Conservation (phyloP, 257 asterid species). For the Lycium barbarum region DNA sequence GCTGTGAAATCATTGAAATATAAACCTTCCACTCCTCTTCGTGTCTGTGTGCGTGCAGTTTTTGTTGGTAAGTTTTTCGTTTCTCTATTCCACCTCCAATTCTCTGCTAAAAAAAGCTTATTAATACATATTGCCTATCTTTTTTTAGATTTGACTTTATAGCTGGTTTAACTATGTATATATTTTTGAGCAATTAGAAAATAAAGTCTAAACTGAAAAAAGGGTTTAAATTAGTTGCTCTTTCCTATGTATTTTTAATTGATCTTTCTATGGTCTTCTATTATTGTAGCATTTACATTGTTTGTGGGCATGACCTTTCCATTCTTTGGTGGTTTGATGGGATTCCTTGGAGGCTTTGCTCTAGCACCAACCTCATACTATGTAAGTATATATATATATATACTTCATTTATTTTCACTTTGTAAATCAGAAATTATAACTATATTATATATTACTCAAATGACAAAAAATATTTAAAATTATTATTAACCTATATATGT, state of each 20-base stretch:
- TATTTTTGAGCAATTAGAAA: neutral
- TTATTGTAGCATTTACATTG: constrained; percentile 54
- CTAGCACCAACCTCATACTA: constrained; percentile 61
- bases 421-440: neutral
- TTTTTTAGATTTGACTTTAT: too few relatives aligned
- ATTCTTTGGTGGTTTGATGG: constrained; percentile 65
- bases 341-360: constrained; percentile 68
- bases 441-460: neutral
- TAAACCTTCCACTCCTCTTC: constrained; percentile 47
- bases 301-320: constrained; percentile 57
- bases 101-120: too few relatives aligned
- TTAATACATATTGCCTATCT: too few relatives aligned
- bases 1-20: constrained; percentile 50
- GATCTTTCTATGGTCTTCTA: neutral
- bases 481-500: neutral
- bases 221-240: neutral
- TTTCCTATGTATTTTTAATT: neutral
- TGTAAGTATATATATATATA: constrained; percentile 34
- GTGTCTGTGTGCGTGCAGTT: constrained; percentile 48
- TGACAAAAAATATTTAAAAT: neutral
- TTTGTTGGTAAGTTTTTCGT: constrained; percentile 48
- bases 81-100: neutral
- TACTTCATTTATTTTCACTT: neutral
- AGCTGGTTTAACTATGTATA: neutral
- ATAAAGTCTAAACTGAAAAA: too few relatives aligned